A percentile compares a stretch with the other conserved stretches of the same genome.
Conservation (phyloP, 1,139 yeast species). For the Geotrichum candidum region DNA sequence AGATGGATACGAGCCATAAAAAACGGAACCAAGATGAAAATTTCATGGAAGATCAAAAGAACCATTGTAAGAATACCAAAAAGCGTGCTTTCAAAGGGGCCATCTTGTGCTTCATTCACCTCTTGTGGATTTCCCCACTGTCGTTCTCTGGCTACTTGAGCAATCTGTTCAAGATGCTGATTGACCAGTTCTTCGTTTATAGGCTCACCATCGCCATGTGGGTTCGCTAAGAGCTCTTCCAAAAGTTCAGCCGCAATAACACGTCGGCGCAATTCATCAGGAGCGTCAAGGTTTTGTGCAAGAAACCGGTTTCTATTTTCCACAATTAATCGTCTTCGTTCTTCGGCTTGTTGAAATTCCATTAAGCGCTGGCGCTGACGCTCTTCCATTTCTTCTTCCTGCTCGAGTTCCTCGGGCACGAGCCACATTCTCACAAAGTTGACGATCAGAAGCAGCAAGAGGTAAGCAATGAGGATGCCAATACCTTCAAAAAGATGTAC, state of each 20-base stretch:
- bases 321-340: neutral
- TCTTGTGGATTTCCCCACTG: neutral
- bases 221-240: constrained; percentile 19
- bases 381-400: neutral
- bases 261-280: neutral
- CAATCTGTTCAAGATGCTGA: neutral
- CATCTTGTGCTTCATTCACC: neutral
- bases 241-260: constrained; percentile 20
- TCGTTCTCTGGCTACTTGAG: neutral
- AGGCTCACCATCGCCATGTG: constrained; percentile 31
- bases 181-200: constrained; percentile 22
- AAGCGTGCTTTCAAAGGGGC: neutral
- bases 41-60: constrained; percentile 13
- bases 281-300: neutral
- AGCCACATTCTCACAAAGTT: constrained; percentile 38
- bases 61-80: constrained; percentile 16
- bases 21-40: neutral
- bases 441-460: constrained; percentile 28
- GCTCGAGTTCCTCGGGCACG: constrained; percentile 20
- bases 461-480: constrained; percentile 26
- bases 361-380: neutral
- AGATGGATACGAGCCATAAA: constrained; percentile 4
- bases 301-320: neutral
- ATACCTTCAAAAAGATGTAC: constrained; percentile 32
- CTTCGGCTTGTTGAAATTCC: neutral